Base-by-base conservation (phyloP, 495 filamentous ascomycete genomes). In the Daldinia grandis region DNA sequence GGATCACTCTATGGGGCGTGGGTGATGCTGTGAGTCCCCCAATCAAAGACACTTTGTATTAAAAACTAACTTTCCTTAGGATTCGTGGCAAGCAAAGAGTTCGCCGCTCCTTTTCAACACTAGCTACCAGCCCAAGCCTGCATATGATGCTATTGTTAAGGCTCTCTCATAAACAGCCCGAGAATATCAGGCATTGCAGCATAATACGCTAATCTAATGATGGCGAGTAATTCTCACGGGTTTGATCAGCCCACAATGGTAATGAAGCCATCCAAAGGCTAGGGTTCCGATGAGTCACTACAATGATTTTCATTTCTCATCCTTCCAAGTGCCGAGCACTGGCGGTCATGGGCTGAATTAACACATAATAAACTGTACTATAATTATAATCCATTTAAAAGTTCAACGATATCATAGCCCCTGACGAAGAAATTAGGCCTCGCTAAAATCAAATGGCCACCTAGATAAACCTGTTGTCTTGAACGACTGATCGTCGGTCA, bases 1-100 rank as follows among this genome's bases (percentile, higher is more conserved):
- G 90, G 62, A 87, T 93, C 68, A 92, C 90, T 15, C 86, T 89
- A 17, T 93, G 90, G 91, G 90, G 90, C 72, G 87, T 93, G 6
- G 81, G 86, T 71, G 90, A 92, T 70, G 74, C 77, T 21, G 87
- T 88, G 72, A 78, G 42, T 47, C 19, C 5, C 42, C 17, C 0
- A 10, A 3, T 21, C 42, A 0, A 47, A 47, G 17, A 47, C 2
- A 7, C 3, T 1, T 10, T 7, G 10, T 6, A 21, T 24, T 9
- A 24, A 10, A 44, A 47, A 47, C 42, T 47, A 47, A 47, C 42
- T 47, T 24, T 5, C 4, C 19, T 21, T 47, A 47, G 42, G 42
- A 47, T 12, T 47, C 42, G 42, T 47, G 42, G 42, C 42, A 21
- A 47, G 17, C 42, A 21, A 47, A 47, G 42, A 47, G 42, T 10